phyloP scores from a whole-genome alignment of 148 eudicot genomes.

The Hydrangea macrophylla region DNA sequence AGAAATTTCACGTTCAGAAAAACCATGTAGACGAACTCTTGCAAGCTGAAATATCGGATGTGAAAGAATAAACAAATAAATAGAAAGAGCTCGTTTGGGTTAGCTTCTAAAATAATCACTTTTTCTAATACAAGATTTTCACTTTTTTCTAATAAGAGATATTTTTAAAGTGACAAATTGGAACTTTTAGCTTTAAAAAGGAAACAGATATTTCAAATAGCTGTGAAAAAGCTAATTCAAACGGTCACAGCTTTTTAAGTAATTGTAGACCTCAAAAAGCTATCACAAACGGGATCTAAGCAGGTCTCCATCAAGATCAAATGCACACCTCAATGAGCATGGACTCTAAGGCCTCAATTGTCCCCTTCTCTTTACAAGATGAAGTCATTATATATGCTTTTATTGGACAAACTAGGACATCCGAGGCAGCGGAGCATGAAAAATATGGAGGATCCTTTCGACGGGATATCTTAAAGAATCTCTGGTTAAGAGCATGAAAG shows the following conservation, averaged over 20 bases:
- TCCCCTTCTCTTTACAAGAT: conserved; percentile 82
- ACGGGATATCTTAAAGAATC: conserved; percentile 68
- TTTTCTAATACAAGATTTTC: too few relatives aligned
- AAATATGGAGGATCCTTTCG: conserved; percentile 64
- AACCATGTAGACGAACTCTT: conserved; percentile 77
- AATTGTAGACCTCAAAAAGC: too few relatives aligned
- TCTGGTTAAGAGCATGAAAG: conserved; percentile 72
- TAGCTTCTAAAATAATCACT: too few relatives aligned
- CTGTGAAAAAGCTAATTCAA: too few relatives aligned
- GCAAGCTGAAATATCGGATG: conserved; percentile 57
- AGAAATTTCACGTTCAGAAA: conserved; percentile 85
- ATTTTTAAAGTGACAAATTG: too few relatives aligned
- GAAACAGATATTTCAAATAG: too few relatives aligned
- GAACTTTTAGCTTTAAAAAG: too few relatives aligned
- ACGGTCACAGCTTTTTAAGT: too few relatives aligned
- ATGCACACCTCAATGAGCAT: conserved; percentile 70
- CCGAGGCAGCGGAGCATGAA: conserved; percentile 74
- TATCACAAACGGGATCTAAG: too few relatives aligned
- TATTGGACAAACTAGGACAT: conserved; percentile 55
- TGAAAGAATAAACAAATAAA: conserved; percentile 25
- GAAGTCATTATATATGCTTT: conserved; percentile 81
- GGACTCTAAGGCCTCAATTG: conserved; percentile 69
- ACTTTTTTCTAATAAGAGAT: too few relatives aligned
- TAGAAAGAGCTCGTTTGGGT: too few relatives aligned
- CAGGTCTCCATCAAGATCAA: conserved; percentile 9